A percentile compares a stretch with the other conserved stretches of the same genome.
These are phyloP conservation scores for Suillus hirtellus DNA, from an alignment of 768 basidiomycete genomes.

Conservation along the genomic window DNA sequence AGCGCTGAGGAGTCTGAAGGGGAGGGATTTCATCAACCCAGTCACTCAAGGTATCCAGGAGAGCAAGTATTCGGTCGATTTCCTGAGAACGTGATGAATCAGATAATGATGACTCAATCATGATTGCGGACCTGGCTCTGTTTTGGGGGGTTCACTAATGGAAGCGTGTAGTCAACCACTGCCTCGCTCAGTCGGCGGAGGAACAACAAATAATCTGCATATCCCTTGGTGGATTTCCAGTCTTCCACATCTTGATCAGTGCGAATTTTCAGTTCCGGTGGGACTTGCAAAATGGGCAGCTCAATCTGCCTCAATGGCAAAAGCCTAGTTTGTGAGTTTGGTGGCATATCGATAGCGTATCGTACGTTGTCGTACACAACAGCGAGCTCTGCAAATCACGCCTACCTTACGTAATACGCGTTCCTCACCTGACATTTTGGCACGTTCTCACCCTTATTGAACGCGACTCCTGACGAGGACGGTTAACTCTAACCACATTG, in stretches of 20 bases:
- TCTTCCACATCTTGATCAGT: slow-evolving; percentile 68
- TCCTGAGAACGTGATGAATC: slow-evolving; percentile 37
- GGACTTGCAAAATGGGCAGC: slow-evolving; percentile 21
- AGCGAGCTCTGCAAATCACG: neutral
- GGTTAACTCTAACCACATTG: neutral
- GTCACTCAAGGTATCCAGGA: slow-evolving; percentile 64
- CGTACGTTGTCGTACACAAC: neutral
- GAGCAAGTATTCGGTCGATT: slow-evolving; percentile 43
- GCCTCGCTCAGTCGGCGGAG: slow-evolving; percentile 75
- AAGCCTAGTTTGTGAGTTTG: slow-evolving; percentile 14
- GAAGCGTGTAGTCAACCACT: slow-evolving; percentile 65
- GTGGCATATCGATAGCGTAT: slow-evolving; percentile 15
- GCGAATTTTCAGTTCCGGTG: slow-evolving; percentile 58
- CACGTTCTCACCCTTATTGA: slow-evolving; percentile 5
- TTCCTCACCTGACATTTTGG: slow-evolving; percentile 10
- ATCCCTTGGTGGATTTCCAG: slow-evolving; percentile 77
- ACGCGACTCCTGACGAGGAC: slow-evolving; percentile 11
- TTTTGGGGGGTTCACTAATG: slow-evolving; percentile 32
- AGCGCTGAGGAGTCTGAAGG: slow-evolving; percentile 73
- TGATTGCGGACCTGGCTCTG: slow-evolving; percentile 26
- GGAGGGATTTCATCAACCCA: slow-evolving; percentile 88
- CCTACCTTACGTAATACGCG: slow-evolving; percentile 27
- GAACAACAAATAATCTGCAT: slow-evolving; percentile 73
- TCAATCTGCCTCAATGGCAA: slow-evolving; percentile 34
- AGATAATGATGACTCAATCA: neutral